phyloP scores from a whole-genome alignment of 352 stramenopile genomes.

The Phytopythium ostracodes region DNA sequence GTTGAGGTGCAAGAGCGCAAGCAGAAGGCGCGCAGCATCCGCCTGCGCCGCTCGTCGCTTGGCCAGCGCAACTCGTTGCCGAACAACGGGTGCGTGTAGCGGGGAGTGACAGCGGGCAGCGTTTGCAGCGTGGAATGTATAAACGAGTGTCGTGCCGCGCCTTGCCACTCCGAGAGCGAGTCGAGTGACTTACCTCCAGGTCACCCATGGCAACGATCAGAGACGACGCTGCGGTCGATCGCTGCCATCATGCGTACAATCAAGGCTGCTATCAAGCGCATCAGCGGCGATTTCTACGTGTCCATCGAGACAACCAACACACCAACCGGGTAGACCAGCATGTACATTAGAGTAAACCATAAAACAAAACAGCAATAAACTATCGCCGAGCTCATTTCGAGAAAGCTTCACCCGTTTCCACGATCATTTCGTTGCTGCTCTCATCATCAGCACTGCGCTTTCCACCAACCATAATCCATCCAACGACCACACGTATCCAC shows the following conservation, averaged over 20 bases:
- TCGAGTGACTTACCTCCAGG: neutral
- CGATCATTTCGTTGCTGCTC: neutral
- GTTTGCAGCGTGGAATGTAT: neutral
- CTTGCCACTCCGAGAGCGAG: neutral
- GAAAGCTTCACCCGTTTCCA: neutral
- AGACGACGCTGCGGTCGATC: neutral
- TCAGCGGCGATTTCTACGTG: too few relatives aligned
- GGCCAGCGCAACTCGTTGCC: conserved; percentile 14
- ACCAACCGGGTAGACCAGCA: neutral
- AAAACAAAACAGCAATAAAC: conserved; percentile 1
- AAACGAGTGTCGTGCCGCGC: neutral
- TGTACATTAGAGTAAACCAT: conserved; percentile 4
- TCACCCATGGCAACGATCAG: neutral
- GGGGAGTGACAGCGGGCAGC: neutral
- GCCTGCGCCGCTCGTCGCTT: conserved; percentile 40
- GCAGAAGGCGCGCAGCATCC: conserved; percentile 66
- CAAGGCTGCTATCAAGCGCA: too few relatives aligned
- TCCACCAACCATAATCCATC: neutral
- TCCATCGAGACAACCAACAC: neutral
- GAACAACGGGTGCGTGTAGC: neutral
- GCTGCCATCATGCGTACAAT: neutral
- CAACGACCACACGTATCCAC: neutral
- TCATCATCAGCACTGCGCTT: neutral
- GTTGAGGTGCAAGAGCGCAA: conserved; percentile 76
- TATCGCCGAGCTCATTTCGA: neutral